A percentile compares a stretch with the other conserved stretches of the same genome.
Evolutionary conservation across 768 basidiomycete genomes (phyloP).

Genomic region (Boletus fagicola): DNA sequence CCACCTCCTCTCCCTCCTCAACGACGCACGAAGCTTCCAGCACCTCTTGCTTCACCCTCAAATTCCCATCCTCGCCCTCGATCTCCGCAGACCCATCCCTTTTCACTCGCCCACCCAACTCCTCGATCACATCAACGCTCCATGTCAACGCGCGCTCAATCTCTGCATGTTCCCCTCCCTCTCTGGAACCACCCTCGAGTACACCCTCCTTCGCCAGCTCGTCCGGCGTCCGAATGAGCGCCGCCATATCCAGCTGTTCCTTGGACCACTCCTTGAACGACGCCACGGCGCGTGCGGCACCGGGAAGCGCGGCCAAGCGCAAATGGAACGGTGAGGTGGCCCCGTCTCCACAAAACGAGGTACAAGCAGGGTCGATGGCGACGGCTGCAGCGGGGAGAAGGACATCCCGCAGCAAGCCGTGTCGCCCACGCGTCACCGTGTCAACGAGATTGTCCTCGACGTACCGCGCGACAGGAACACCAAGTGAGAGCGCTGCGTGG

Average conservation of each 20-base stretch:
- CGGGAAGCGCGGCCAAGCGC: slow-evolving; percentile 16
- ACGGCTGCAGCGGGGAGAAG: slow-evolving; percentile 4
- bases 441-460: slow-evolving; percentile 42
- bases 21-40: neutral
- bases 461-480: slow-evolving; percentile 39
- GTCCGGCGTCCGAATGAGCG: slow-evolving; percentile 40
- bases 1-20: neutral
- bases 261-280: slow-evolving; percentile 8
- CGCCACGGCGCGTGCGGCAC: slow-evolving; percentile 3
- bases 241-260: slow-evolving; percentile 40
- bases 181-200: slow-evolving; percentile 23
- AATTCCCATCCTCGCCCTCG: neutral
- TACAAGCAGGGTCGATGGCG: neutral
- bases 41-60: slow-evolving; percentile 1
- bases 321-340: slow-evolving; percentile 5
- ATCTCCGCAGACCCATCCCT: neutral
- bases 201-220: slow-evolving; percentile 36
- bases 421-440: slow-evolving; percentile 41
- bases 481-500: slow-evolving; percentile 17
- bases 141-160: slow-evolving; percentile 48
- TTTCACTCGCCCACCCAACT: slow-evolving; percentile 26
- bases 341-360: neutral
- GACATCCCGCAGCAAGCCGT: slow-evolving; percentile 35
- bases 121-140: slow-evolving; percentile 51
- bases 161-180: slow-evolving; percentile 30